Conservation (phyloP, 163 green algal genomes). For the Smithsoniella earleae region DNA sequence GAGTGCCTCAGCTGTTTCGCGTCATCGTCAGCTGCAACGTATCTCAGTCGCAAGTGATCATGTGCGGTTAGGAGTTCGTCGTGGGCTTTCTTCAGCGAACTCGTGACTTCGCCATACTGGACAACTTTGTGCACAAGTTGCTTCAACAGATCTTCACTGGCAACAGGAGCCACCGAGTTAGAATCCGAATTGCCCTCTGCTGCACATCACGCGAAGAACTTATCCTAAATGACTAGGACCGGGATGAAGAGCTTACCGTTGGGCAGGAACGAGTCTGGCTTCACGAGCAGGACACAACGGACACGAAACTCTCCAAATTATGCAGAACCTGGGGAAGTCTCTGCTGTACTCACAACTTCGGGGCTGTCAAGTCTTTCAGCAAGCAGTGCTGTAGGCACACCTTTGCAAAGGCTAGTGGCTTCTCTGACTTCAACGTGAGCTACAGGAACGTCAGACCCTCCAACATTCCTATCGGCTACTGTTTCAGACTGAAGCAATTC, state of each 20-base stretch:
- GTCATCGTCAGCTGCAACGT: background rate
- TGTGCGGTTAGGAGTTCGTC: background rate
- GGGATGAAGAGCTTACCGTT: no score
- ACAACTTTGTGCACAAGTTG: conserved; percentile 9
- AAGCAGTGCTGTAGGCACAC: background rate
- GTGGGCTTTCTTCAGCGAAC: background rate
- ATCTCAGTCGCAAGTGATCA: background rate
- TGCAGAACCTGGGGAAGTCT: no score
- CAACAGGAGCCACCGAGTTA: background rate
- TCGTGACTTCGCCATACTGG: background rate
- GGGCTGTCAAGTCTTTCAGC: no score
- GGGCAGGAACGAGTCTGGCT: background rate
- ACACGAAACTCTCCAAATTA: no score
- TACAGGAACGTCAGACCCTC: background rate
- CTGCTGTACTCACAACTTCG: no score
- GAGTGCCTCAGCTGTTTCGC: background rate
- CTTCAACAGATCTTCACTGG: background rate
- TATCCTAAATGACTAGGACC: no score
- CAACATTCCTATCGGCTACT: background rate
- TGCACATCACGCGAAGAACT: background rate
- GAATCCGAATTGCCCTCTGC: background rate
- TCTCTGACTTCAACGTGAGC: background rate
- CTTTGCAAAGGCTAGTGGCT: background rate
- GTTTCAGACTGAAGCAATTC: background rate
- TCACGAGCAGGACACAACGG: background rate